Evolutionary conservation across 176 grass and related monocot genomes (phyloP).

Genomic region (Juncus effusus): DNA sequence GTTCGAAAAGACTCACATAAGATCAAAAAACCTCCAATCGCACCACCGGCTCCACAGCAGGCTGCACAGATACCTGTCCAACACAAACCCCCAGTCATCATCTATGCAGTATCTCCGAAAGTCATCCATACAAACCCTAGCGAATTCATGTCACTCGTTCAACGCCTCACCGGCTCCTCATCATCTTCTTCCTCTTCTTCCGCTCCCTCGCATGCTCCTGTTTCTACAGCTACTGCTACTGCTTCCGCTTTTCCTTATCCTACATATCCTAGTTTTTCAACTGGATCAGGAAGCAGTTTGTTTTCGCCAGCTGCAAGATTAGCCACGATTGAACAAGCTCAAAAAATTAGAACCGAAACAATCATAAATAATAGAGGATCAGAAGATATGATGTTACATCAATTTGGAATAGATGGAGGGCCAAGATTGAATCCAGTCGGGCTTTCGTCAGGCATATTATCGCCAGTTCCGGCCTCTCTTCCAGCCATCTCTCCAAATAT

Average conservation of each 20-base stretch:
- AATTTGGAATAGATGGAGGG: constrained; percentile 5
- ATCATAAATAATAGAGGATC: background rate
- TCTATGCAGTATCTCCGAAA: constrained; percentile 52
- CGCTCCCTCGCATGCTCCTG: background rate
- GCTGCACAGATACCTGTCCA: background rate
- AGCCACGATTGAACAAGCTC: constrained; percentile 25
- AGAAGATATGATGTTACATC: constrained; percentile 15
- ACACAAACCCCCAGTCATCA: constrained; percentile 45
- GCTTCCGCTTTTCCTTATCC: background rate
- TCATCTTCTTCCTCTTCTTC: constrained; percentile 1
- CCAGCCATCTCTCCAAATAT: constrained; percentile 30
- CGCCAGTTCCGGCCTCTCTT: constrained; percentile 1
- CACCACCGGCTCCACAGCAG: constrained; percentile 10
- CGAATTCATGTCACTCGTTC: constrained; percentile 74
- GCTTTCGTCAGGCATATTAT: constrained; percentile 19
- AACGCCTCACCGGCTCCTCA: constrained; percentile 53
- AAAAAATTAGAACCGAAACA: background rate
- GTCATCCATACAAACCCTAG: constrained; percentile 52
- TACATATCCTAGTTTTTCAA: background rate
- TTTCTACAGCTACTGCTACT: background rate
- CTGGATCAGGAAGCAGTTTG: background rate
- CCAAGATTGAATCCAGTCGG: constrained; percentile 5
- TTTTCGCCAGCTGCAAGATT: constrained; percentile 23
- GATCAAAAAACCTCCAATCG: constrained; percentile 25
- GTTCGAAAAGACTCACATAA: constrained; percentile 30